Evolutionary conservation across 352 stramenopile genomes (phyloP).

Genomic region (Globisporangium heterothallicum): DNA sequence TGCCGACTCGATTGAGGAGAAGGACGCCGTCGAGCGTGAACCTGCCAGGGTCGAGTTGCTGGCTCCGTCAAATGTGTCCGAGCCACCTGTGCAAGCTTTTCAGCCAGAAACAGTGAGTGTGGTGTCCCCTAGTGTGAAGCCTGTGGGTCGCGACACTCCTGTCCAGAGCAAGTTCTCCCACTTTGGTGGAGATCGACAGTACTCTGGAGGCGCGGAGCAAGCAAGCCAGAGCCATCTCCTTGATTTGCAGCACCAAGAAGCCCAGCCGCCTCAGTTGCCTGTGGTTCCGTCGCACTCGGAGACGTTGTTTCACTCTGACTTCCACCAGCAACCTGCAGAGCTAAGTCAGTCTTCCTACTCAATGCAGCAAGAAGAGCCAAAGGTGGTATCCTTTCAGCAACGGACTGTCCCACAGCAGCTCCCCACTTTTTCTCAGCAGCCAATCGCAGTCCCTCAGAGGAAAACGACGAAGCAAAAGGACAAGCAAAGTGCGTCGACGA

Average conservation of each 20-base stretch:
- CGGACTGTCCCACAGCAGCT: constrained; percentile 9
- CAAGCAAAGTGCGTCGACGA: background rate
- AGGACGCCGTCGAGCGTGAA: background rate
- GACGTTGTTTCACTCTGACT: constrained; percentile 6
- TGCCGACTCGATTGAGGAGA: background rate
- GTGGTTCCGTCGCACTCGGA: background rate
- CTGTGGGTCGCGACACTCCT: constrained; percentile 3
- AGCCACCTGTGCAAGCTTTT: constrained; percentile 1
- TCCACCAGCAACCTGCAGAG: constrained; percentile 2
- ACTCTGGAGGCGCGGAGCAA: constrained; percentile 4
- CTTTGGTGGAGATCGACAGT: constrained; percentile 9
- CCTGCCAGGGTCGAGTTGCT: background rate
- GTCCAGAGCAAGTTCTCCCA: constrained; percentile 8
- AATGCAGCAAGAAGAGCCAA: background rate
- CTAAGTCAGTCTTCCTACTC: constrained; percentile 5
- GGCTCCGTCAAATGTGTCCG: background rate
- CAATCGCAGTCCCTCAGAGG: background rate
- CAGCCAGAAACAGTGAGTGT: constrained; percentile 1
- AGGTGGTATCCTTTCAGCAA: constrained; percentile 4
- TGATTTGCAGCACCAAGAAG: constrained; percentile 7
- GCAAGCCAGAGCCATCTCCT: constrained; percentile 1
- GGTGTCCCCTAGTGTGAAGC: background rate
- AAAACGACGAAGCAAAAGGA: constrained; percentile 10
- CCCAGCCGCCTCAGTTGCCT: background rate
- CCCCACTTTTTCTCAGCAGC: constrained; percentile 4